A percentile compares a stretch with the other conserved stretches of the same genome.
phyloP scores from a whole-genome alignment of 2,329 filamentous ascomycete genomes.

The Fusarium newnesense region DNA sequence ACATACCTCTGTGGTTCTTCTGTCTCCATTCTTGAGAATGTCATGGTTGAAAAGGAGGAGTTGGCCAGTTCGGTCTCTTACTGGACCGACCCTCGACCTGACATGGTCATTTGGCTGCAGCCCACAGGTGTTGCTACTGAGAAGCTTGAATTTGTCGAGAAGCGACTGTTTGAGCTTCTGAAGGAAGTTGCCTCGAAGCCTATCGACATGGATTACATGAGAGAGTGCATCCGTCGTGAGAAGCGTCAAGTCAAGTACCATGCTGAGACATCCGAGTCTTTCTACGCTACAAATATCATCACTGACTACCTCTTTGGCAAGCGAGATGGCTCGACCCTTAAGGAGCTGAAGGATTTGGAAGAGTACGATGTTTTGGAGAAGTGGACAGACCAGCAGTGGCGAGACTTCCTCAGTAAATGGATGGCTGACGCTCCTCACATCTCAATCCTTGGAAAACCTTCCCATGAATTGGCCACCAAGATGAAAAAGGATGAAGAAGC shows the following conservation, averaged over 20 bases:
- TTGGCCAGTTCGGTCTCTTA: conserved; percentile 87
- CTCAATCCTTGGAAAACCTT: conserved; percentile 89
- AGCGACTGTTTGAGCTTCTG: conserved; percentile 85
- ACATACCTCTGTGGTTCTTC: conserved; percentile 94
- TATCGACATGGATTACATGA: conserved; percentile 89
- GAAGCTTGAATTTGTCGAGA: conserved; percentile 84
- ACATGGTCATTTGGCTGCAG: conserved; percentile 85
- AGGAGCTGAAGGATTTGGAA: conserved; percentile 63
- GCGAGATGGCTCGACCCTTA: conserved; percentile 81
- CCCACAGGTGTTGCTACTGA: conserved; percentile 88
- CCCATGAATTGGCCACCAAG: conserved; percentile 79
- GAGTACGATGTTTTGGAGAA: conserved; percentile 76
- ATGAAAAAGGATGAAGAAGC: conserved; percentile 84
- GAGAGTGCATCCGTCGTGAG: conserved; percentile 85
- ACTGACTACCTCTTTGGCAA: conserved; percentile 92
- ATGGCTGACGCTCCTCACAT: conserved; percentile 87
- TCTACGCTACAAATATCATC: conserved; percentile 87
- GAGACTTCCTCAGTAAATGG: conserved; percentile 83
- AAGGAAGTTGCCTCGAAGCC: conserved; percentile 82
- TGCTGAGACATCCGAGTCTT: conserved; percentile 82
- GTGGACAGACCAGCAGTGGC: conserved; percentile 90
- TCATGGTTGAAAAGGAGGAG: conserved; percentile 91
- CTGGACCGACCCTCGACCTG: conserved; percentile 81
- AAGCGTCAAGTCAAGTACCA: conserved; percentile 84
- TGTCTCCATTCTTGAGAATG: conserved; percentile 90